Evolutionary conservation across 106 monocot genomes (phyloP).

Genomic region (Agapanthus africanus): DNA sequence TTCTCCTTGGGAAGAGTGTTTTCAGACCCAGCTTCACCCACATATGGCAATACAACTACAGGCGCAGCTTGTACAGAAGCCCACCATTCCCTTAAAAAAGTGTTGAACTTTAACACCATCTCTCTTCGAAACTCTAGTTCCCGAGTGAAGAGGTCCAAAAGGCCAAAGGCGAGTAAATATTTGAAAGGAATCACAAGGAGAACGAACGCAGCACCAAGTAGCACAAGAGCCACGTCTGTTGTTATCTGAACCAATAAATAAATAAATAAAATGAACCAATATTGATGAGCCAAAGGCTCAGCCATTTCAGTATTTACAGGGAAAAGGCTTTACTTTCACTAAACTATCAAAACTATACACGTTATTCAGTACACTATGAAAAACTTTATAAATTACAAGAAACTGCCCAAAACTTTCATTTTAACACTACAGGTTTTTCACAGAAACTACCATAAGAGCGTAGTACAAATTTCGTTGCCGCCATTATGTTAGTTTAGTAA

Average conservation of each 20-base stretch:
- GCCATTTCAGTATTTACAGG: no score
- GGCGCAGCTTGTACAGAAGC: conserved; percentile 75
- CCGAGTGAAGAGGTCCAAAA: conserved; percentile 82
- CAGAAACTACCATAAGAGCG: no score
- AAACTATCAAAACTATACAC: no score
- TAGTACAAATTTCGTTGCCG: no score
- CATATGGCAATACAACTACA: conserved; percentile 72
- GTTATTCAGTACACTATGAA: no score
- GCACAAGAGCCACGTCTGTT: conserved; percentile 57
- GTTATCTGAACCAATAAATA: conserved; percentile 50
- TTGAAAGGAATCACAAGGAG: conserved; percentile 77
- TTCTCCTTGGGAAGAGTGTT: conserved; percentile 2
- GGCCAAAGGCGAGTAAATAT: conserved; percentile 47
- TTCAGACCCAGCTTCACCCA: conserved; percentile 9
- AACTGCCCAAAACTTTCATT: no score
- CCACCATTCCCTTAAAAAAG: conserved; percentile 68
- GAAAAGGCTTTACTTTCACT: no score
- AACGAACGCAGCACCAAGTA: conserved; percentile 37
- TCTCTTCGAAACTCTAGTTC: conserved; percentile 81
- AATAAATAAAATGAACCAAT: not conserved
- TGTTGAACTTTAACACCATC: conserved; percentile 53
- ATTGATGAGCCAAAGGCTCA: no score
- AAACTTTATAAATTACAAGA: no score
- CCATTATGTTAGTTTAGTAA: no score
- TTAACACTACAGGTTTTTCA: no score